phyloP scores from a whole-genome alignment of 2,329 filamentous ascomycete species.

The Botrytis aclada region DNA sequence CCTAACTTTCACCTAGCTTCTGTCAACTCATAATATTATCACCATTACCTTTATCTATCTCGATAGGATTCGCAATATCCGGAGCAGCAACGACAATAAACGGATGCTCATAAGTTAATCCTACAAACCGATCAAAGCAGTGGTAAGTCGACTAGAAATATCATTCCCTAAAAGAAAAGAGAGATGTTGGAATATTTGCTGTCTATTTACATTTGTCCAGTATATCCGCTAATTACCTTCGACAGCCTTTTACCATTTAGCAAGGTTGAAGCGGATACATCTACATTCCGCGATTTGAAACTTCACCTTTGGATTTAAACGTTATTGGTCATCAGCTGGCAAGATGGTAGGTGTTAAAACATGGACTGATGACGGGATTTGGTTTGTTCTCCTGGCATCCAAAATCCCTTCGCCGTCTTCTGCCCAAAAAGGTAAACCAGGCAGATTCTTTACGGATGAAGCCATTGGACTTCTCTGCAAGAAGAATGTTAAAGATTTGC shows the following conservation, averaged over 20 bases:
- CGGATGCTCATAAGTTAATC: neutral
- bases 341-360: slow-evolving; percentile 6
- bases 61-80: neutral
- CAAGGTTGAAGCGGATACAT: neutral
- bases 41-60: neutral
- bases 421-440: neutral
- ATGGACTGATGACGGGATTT: slow-evolving; percentile 1
- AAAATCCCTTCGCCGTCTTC: neutral
- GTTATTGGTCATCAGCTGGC: too few relatives aligned
- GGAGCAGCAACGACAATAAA: neutral
- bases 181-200: neutral
- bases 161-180: neutral
- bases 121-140: neutral
- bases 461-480: neutral
- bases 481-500: neutral
- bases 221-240: neutral
- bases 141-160: neutral
- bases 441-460: neutral
- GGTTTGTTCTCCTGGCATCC: neutral
- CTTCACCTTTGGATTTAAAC: neutral
- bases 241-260: neutral
- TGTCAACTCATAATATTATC: neutral
- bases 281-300: neutral
- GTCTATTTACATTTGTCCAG: neutral
- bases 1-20: neutral